Base-by-base conservation (phyloP, 2,329 filamentous ascomycete species). In the Graphilbum fragrans region DNA sequence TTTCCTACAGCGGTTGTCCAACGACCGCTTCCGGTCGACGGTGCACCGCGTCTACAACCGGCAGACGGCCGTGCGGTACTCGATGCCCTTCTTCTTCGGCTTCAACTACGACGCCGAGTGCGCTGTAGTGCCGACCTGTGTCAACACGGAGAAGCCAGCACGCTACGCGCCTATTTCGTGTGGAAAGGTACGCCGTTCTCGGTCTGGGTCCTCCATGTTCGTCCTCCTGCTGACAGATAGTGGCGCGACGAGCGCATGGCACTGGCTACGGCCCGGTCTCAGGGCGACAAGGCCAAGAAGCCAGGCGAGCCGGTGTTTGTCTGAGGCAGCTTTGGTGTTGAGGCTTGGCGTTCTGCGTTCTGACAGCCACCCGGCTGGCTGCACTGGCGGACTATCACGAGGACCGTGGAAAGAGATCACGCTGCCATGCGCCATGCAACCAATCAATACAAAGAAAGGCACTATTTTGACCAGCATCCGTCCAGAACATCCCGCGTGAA, bases 61-160 rank as follows among this genome's bases (percentile, higher is more conserved):
- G 35, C 56, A 59, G 0, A 47, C 48, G 0, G 52, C 52, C 11
- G 65, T 66, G 40, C 57, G 70, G 14, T 66, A 70, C 34, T 72
- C 65, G 0, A 71, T 75, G 66, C 69, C 70, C 1, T 74, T 75
- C 51, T 75, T 75, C 53, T 68, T 74, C 40, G 66, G 64, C 4
- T 62, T 68, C 43, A 67, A 69, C 46, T 60, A 61, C 22, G 63
- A 70, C 42, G 60, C 58, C 21, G 57, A 60, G n/a, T 61, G 60
- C 37, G 56, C 57, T 35, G 63, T 68, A 5, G 54, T 66, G 33
- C 58, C 60, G 1, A 61, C 58, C 14, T 67, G 64, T 40, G 51
- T 60, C 3, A 59, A 61, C 37, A 55, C 56, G 16, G 48, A 51
- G 0, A 58, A 65, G 39, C 64, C 63, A 2, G 50, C 62, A 1